Percentiles rank a stretch among this genome's conserved stretches.
Conservation (phyloP, 345 rosid species). For the Acer saccharum region DNA sequence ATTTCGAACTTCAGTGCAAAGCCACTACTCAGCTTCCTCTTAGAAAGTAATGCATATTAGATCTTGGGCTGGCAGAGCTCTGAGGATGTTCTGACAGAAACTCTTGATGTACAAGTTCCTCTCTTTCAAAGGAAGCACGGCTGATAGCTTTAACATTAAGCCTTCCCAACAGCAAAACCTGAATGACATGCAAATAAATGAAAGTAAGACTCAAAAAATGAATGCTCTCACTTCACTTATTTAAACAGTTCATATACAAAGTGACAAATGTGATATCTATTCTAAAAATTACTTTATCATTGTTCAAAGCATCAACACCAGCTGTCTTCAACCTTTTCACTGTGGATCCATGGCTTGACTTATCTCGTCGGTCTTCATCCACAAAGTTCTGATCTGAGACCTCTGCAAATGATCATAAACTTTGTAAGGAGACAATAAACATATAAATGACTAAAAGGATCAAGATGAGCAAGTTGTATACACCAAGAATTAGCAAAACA, state of each 20-base stretch:
- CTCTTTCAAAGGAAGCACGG: constrained; percentile 18
- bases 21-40: constrained; percentile 25
- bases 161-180: constrained; percentile 33
- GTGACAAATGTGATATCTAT: not conserved
- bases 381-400: constrained; percentile 77
- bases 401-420: constrained; percentile 46
- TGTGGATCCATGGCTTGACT: constrained; percentile 15
- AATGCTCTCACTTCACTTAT: not conserved
- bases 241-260: not conserved
- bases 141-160: constrained; percentile 14
- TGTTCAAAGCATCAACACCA: constrained; percentile 22
- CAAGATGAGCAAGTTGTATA: not conserved
- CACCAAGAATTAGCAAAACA: not conserved
- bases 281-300: constrained; percentile 32
- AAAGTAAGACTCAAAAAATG: not conserved
- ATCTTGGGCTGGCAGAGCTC: constrained; percentile 12
- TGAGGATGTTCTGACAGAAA: not conserved
- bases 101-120: constrained; percentile 4
- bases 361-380: constrained; percentile 38
- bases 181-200: constrained; percentile 15
- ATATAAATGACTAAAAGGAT: not conserved
- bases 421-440: not conserved
- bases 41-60: constrained; percentile 16
- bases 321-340: constrained; percentile 37
- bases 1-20: not conserved